Evolutionary conservation across 345 rosid genomes (phyloP).

Genomic region (Eutrema japonicum): DNA sequence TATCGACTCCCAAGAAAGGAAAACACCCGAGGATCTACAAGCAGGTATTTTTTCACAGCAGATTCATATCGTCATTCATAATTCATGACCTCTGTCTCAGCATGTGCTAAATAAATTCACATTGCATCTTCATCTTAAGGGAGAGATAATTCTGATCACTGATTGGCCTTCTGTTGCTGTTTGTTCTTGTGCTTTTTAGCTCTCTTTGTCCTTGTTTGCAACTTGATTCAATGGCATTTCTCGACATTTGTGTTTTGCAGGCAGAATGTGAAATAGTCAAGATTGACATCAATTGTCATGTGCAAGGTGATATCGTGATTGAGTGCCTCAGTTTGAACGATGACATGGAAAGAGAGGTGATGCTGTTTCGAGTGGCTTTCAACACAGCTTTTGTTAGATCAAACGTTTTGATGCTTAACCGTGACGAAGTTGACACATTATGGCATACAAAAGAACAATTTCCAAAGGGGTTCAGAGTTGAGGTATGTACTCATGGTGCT

Average conservation of each 20-base stretch:
- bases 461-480: constrained; percentile 88
- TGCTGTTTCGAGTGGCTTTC: constrained; percentile 88
- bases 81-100: constrained; percentile 11
- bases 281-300: constrained; percentile 83
- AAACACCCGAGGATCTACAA: constrained; percentile 66
- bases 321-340: constrained; percentile 83
- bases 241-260: constrained; percentile 51
- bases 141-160: neutral
- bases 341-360: constrained; percentile 73
- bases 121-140: neutral
- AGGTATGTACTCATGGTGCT: constrained; percentile 56
- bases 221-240: neutral
- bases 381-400: constrained; percentile 95
- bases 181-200: constrained; percentile 13
- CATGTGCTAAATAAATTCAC: neutral
- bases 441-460: constrained; percentile 85
- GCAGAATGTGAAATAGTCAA: constrained; percentile 82
- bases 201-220: constrained; percentile 1
- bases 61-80: neutral
- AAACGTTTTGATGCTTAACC: constrained; percentile 89
- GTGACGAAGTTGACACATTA: constrained; percentile 81
- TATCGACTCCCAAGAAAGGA: constrained; percentile 67
- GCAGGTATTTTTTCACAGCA: constrained; percentile 57
- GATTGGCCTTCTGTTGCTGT: constrained; percentile 8
- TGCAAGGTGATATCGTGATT: constrained; percentile 90